Evolutionary conservation across 73 alveolate genomes (phyloP), one percentile per base, ranked within the genome.

Genomic region (Paramecium pentaurelia): DNA sequence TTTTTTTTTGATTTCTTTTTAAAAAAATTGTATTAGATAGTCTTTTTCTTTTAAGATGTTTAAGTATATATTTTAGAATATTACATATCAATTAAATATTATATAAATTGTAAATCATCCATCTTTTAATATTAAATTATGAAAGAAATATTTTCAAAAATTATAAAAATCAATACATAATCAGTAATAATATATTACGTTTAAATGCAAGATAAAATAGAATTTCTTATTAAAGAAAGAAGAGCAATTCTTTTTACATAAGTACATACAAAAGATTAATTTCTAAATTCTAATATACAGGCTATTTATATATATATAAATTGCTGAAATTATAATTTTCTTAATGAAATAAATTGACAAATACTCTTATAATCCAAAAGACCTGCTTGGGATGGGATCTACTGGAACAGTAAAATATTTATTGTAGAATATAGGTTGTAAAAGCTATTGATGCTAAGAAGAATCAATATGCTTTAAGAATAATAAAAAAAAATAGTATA

Each of bases 281-380:
- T 20, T 58, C 32, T 25, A 6, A 11, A 18, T 58, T 20, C 2
- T 58, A 0, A 18, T 58, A 58, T 58, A 20, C 16, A 25, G 16
- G 49, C 49, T 40, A 22, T 34, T 34, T 49, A 3, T 18, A 12
- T 27, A 2, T 5, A 49, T 54, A 18, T 12, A 18, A 18, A 54
- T 18, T 54, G 28, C 36, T 18, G 32, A 54, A 54, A 18, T 54
- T 54, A 54, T 54, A 54, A 16, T 18, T 16, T 54, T n/a, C 11
- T 54, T 54, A 54, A 58, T 54, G 88, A 75, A 75, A 75, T 38
- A 75, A 16, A 75, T 75, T 75, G 88, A 75, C 22, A 75, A 75
- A 75, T 75, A 75, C 88, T 8, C 5, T 0, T 75, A 38, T 37
- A 75, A 75, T 42, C 58, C 58, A 22, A 34, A 75, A 2, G 88